These are phyloP conservation scores for Leishmania gerbilli DNA, from an alignment of 208 protist species.

Conservation along the genomic window DNA sequence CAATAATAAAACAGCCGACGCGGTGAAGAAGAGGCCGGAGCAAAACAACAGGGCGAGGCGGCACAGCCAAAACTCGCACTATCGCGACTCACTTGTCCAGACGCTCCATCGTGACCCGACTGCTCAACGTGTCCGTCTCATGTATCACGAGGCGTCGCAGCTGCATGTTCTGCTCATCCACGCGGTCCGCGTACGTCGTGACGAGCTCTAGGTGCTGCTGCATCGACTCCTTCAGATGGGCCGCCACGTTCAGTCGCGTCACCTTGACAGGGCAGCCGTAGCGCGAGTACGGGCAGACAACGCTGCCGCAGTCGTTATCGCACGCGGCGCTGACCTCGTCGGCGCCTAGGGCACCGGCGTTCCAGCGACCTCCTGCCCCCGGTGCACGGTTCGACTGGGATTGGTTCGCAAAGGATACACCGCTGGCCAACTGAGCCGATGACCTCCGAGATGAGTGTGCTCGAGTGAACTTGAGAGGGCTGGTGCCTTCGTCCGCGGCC, in stretches of 20 bases:
- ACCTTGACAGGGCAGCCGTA: conserved; percentile 68
- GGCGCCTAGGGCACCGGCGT: not conserved
- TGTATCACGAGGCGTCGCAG: conserved; percentile 57
- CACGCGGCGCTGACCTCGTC: not conserved
- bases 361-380: conserved; percentile 10
- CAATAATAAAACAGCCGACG: not conserved
- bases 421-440: conserved; percentile 14
- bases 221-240: conserved; percentile 58
- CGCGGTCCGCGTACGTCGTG: conserved; percentile 65
- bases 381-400: conserved; percentile 23
- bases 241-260: conserved; percentile 41
- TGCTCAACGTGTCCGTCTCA: conserved; percentile 29
- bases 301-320: conserved; percentile 7
- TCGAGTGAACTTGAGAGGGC: conserved; percentile 27
- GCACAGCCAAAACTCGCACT: not conserved
- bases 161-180: conserved; percentile 71
- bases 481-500: conserved; percentile 9
- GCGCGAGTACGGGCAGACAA: conserved; percentile 67
- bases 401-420: conserved; percentile 10
- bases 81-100: conserved; percentile 3
- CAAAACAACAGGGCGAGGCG: conserved; percentile 10
- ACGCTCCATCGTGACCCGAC: conserved; percentile 11
- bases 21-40: conserved; percentile 8
- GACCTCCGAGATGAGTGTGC: conserved; percentile 18
- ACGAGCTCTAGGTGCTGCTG: conserved; percentile 69